These are phyloP conservation scores for Martensiomyces pterosporus DNA, from an alignment of 192 early-diverging fungal species.

Conservation along the genomic window DNA sequence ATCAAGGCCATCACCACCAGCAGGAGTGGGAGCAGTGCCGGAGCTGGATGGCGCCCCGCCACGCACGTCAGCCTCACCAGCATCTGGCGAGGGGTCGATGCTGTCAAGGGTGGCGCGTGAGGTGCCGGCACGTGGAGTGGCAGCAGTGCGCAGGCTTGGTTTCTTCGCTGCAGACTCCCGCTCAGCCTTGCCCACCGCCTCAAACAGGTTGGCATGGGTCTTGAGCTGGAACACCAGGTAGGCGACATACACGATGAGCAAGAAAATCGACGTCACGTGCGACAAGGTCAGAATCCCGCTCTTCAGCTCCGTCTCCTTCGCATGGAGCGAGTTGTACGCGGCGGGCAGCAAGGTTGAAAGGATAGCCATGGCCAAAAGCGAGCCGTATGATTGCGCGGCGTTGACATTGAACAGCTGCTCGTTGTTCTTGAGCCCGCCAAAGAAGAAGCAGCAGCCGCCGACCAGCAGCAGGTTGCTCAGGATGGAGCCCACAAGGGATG, in stretches of 20 bases:
- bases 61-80: too few relatives aligned
- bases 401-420: constrained; percentile 67
- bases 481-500: constrained; percentile 85
- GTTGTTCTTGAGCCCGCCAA: constrained; percentile 73
- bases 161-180: constrained; percentile 26
- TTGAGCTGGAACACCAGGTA: constrained; percentile 71
- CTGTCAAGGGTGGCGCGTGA: neutral
- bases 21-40: too few relatives aligned
- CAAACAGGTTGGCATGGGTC: constrained; percentile 69
- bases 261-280: constrained; percentile 61
- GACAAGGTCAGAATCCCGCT: constrained; percentile 57
- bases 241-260: constrained; percentile 63
- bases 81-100: too few relatives aligned
- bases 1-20: constrained; percentile 3
- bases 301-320: constrained; percentile 40
- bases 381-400: constrained; percentile 72
- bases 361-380: constrained; percentile 63
- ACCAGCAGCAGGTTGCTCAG: constrained; percentile 86
- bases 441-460: constrained; percentile 81
- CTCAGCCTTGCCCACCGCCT: constrained; percentile 28
- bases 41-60: too few relatives aligned
- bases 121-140: neutral
- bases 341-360: constrained; percentile 66
- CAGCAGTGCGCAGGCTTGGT: neutral
- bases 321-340: constrained; percentile 55